Conservation (phyloP, 2,329 filamentous ascomycete species). For the Lasiodiplodia citricola region DNA sequence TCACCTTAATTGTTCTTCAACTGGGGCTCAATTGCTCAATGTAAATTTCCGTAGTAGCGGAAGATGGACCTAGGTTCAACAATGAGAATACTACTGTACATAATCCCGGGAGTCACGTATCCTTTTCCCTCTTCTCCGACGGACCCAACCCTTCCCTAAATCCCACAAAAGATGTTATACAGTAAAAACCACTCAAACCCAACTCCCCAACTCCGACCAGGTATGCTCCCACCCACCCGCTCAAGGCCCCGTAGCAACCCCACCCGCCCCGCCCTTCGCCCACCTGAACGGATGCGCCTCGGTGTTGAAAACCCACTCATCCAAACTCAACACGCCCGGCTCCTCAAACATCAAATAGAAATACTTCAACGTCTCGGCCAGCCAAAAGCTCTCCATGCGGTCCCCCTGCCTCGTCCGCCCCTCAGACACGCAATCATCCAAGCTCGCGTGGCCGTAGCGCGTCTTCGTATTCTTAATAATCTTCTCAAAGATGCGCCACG, state of each 20-base stretch:
- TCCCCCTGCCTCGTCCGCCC: conserved; percentile 45
- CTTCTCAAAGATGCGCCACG: conserved; percentile 57
- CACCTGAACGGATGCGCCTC: conserved; percentile 27
- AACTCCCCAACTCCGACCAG: not conserved
- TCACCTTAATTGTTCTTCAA: too few relatives aligned
- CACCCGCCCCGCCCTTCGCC: not conserved
- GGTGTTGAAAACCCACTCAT: conserved; percentile 53
- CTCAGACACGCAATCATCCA: conserved; percentile 48
- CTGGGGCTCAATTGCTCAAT: too few relatives aligned
- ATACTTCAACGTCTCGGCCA: conserved; percentile 57
- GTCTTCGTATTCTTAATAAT: conserved; percentile 52
- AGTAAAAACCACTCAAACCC: not conserved
- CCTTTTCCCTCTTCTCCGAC: too few relatives aligned
- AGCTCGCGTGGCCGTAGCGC: conserved; percentile 51
- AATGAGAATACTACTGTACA: too few relatives aligned
- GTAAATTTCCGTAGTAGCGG: too few relatives aligned
- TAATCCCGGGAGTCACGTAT: too few relatives aligned
- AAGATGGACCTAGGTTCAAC: too few relatives aligned
- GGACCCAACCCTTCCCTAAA: too few relatives aligned
- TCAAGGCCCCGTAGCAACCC: too few relatives aligned
- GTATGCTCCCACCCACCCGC: not conserved
- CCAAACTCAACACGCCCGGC: conserved; percentile 48
- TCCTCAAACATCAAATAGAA: conserved; percentile 55
- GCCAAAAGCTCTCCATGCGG: conserved; percentile 57
- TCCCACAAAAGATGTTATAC: too few relatives aligned